Conservation (phyloP, 192 early-diverging fungal species). For the Funneliformis mosseae region DNA sequence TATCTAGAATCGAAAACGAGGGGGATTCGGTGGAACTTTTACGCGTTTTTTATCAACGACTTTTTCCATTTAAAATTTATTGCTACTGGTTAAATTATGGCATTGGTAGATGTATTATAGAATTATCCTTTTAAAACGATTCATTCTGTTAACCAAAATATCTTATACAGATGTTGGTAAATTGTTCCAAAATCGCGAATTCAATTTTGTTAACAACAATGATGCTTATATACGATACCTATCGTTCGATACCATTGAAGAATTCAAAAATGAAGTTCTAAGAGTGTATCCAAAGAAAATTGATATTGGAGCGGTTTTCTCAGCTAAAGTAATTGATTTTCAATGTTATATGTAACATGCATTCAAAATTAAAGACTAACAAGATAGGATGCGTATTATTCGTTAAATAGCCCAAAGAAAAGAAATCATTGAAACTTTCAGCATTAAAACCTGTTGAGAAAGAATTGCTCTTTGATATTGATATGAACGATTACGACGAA, state of each 20-base stretch:
- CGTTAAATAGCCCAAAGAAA: conserved; percentile 74
- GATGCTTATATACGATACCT: conserved; percentile 90
- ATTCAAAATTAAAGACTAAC: neutral
- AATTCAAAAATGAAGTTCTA: conserved; percentile 74
- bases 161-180: conserved; percentile 56
- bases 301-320: conserved; percentile 97
- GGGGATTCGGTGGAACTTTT: conserved; percentile 38
- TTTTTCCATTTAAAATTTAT: conserved; percentile 85
- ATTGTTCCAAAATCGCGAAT: conserved; percentile 86
- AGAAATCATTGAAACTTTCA: conserved; percentile 68
- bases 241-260: conserved; percentile 73
- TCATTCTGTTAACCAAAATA: neutral
- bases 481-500: conserved; percentile 99
- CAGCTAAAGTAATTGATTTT: conserved; percentile 53
- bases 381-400: neutral
- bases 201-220: conserved; percentile 81
- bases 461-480: conserved; percentile 98
- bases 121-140: neutral
- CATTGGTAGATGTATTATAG: conserved; percentile 45
- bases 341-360: neutral
- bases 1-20: neutral
- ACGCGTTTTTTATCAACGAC: conserved; percentile 78
- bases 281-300: conserved; percentile 87
- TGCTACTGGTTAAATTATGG: conserved; percentile 88
- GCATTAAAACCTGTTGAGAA: conserved; percentile 79